Evolutionary conservation across 768 basidiomycete species (phyloP).

Genomic region (Vishniacozyma victoriae): DNA sequence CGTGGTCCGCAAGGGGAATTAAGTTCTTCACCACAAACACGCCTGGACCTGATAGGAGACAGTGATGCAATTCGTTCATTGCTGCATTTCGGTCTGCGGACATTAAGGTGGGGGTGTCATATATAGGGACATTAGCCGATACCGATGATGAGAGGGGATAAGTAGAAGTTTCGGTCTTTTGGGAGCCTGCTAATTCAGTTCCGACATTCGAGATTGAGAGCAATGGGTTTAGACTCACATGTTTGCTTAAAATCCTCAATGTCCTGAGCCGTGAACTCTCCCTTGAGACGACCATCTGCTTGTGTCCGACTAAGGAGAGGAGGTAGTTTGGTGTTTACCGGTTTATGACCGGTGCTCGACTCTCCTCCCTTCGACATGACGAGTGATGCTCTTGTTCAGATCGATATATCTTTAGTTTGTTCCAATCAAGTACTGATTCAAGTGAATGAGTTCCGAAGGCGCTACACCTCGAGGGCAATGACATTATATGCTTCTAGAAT

Average conservation of each 20-base stretch:
- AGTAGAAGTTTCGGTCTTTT: background rate
- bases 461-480: too few relatives aligned
- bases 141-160: conserved; percentile 1
- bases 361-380: too few relatives aligned
- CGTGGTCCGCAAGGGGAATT: background rate
- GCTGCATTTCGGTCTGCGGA: background rate
- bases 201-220: too few relatives aligned
- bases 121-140: conserved; percentile 2
- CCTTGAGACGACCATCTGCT: too few relatives aligned
- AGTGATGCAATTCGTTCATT: conserved; percentile 9
- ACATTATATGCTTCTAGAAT: too few relatives aligned
- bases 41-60: conserved; percentile 10
- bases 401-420: too few relatives aligned
- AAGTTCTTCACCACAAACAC: conserved; percentile 9
- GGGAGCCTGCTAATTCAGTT: background rate
- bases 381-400: too few relatives aligned
- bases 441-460: too few relatives aligned
- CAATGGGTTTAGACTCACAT: background rate
- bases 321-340: too few relatives aligned
- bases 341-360: too few relatives aligned
- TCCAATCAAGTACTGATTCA: too few relatives aligned
- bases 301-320: too few relatives aligned
- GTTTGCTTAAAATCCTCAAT: background rate
- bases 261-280: background rate
- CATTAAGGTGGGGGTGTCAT: background rate